Evolutionary conservation across 2,329 filamentous ascomycete genomes (phyloP), one percentile per base, ranked within the genome.

Genomic region (Ascochyta lentis): DNA sequence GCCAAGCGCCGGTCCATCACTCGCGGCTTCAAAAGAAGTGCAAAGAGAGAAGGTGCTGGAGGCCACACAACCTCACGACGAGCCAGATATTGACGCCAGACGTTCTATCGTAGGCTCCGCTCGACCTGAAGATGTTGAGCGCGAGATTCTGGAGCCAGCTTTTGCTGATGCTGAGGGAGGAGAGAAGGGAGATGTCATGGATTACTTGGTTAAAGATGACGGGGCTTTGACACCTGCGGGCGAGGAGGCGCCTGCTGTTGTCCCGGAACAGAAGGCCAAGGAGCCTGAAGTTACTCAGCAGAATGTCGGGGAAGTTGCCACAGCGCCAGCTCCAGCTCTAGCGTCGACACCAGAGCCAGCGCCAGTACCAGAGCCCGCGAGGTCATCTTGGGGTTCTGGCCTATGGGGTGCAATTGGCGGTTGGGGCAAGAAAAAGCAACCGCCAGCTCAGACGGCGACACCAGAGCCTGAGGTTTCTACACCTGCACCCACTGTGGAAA

Each of bases 351-450:
- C 51, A 8, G 54, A 55, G 13, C 15, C 19, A 8, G 22, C 42
- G 33, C 27, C 40, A 38, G 10, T 22, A 29, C 9, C 39, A 29
- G 2, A 22, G 22, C 16, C 49, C 12, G 31, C 37, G 8, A 42
- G 60, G 10, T 66, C 65, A 34, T 63, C 65, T 3, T 72, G 67
- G 66, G 67, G 67, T 13, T 56, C 58, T 3, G 60, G 65, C 27
- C 51, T 75, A 19, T 66, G 63, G 60, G 69, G 71, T 39, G 68
- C 69, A 1, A 61, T 74, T 44, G 69, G 72, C 33, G 69, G 72
- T 2, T 73, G 69, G 70, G 70, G 72, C 10, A 49, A 43, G 40
- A 58, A 54, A 45, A 58, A 49, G 31, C 38, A 44, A 22, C 22
- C 35, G 8, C 22, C 34, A 5, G 34, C 26, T 15, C 22, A 44